Base-by-base conservation (phyloP, 225 moss, liverwort and hornwort species). In the Marchantia polymorpha region DNA sequence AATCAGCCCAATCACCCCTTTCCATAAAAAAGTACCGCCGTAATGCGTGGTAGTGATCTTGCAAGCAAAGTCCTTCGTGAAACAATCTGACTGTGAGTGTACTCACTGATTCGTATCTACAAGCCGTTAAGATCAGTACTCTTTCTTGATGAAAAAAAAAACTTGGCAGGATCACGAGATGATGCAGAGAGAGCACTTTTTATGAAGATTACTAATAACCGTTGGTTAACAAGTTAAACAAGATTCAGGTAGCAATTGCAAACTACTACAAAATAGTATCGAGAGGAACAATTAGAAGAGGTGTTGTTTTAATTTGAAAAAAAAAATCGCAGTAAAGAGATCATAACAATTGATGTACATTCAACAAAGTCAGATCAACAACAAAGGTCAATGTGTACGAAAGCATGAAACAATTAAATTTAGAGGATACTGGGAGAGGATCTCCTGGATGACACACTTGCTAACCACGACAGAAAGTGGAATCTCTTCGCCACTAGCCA, bases 1-100 rank as follows among this genome's bases (percentile, higher is more conserved):
- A 91, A 81, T 93, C 99, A 17, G 95, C 93, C 99, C 99, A 99
- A 82, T 99, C 95, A 56, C 93, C 95, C 79, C 84, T 86, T 79
- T 93, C 93, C 99, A 93, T 93, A 51, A 99, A 99, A 84, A 89
- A 92, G 82, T 95, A 95, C 13, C 99, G 92, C 4, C 93, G 91
- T 67, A 99, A 83, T 76, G 95, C 99, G 64, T 78, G 73, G 69
- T 90, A 99, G 80, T 99, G 99, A 78, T 95, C 90, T 84, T 90
- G 93, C 65, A 99, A 89, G 86, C 87, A 85, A 64, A 99, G 79
- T 72, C 89, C 92, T 78, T 99, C 99, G 85, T 93, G 93, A 69
- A 99, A 90, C 79, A 99, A 83, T 77, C 90, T 88, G 73, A 99
- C 90, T 52, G 99, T 99, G 50, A 95, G 81, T 85, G 90, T 90